These are phyloP conservation scores for Cordyceps tenuipes DNA, from an alignment of 2,329 filamentous ascomycete species.

Conservation along the genomic window DNA sequence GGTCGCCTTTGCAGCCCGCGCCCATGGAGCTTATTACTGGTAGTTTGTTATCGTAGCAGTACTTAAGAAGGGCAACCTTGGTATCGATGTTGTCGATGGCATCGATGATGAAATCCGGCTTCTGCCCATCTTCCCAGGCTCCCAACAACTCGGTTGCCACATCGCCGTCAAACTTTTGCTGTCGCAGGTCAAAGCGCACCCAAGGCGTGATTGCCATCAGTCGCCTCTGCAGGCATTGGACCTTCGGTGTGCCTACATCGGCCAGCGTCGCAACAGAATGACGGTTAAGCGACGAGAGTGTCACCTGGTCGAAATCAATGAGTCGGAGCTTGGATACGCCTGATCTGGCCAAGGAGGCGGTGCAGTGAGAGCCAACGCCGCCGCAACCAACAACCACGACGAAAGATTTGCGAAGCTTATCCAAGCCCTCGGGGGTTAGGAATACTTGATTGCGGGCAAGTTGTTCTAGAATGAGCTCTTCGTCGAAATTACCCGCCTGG, in stretches of 20 bases:
- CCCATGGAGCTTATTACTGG: slow-evolving; percentile 94
- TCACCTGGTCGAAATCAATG: slow-evolving; percentile 97
- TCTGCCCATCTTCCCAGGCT: slow-evolving; percentile 53
- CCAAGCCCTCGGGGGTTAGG: slow-evolving; percentile 71
- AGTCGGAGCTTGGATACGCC: slow-evolving; percentile 82
- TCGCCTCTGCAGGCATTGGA: slow-evolving; percentile 70
- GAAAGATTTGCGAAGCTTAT: slow-evolving; percentile 71
- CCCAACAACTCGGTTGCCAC: slow-evolving; percentile 60
- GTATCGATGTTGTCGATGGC: slow-evolving; percentile 98
- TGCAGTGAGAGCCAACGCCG: slow-evolving; percentile 88
- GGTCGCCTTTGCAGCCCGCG: slow-evolving; percentile 84
- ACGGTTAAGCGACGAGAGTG: slow-evolving; percentile 86
- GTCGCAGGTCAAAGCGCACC: slow-evolving; percentile 79
- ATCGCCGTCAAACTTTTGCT: slow-evolving; percentile 69
- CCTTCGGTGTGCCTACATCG: slow-evolving; percentile 89
- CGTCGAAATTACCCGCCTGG: slow-evolving; percentile 55
- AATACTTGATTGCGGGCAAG: slow-evolving; percentile 90
- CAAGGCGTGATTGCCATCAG: slow-evolving; percentile 85
- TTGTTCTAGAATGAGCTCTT: slow-evolving; percentile 87
- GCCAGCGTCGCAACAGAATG: slow-evolving; percentile 90
- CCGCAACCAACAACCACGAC: slow-evolving; percentile 88
- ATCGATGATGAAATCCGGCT: slow-evolving; percentile 85
- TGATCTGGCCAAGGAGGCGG: slow-evolving; percentile 76
- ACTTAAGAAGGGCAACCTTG: slow-evolving; percentile 83
- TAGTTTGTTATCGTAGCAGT: slow-evolving; percentile 70